Evolutionary conservation across 148 eudicot genomes (phyloP), one percentile per base, ranked within the genome.

Genomic region (Chenopodium quinoa): DNA sequence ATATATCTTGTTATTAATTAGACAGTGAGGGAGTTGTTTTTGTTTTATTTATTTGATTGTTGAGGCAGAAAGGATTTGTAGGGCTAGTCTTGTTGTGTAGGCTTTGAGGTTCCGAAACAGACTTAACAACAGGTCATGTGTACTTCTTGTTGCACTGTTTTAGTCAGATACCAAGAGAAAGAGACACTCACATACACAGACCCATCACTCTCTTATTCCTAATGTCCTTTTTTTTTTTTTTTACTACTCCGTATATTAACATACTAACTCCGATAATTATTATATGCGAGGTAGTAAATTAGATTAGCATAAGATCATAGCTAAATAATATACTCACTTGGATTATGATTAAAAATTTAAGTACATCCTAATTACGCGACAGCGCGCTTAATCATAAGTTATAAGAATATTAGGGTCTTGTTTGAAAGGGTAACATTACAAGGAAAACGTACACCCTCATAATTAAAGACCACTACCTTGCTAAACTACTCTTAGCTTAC

Each of bases 91-190:
- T 72, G 10, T 72, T 78, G n/a, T 78, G 25, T 66, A 79, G 79
- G 79, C 74, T 66, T 78, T 54, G 82, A 74, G 81, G 62, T 50
- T 83, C 81, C 72, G 85, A 78, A 78, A 65, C 81, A 46, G 78
- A 67, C 75, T 79, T 78, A 63, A 78, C 85, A 78, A 75, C 77
- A 78, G 81, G 40, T 68, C 81, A 83, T 83, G 82, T 83, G 82
- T 83, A 79, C 85, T 79, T 75, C 44, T 75, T 31, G 82, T 83
- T 83, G 75, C 75, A 83, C 79, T 83, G 82, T 83, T 75, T 56
- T 69, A 83, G 79, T 83, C 85, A 83, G 82, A 66, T 37, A 67
- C 85, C 73, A 75, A 46, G 64, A 72, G 78, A 78, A 47, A 71
- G 10, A 34, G 63, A 69, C 65, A 79, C 73, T 71, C 27, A 71